Evolutionary conservation across 352 stramenopile genomes (phyloP).

Genomic region (Pythium apleroticum): DNA sequence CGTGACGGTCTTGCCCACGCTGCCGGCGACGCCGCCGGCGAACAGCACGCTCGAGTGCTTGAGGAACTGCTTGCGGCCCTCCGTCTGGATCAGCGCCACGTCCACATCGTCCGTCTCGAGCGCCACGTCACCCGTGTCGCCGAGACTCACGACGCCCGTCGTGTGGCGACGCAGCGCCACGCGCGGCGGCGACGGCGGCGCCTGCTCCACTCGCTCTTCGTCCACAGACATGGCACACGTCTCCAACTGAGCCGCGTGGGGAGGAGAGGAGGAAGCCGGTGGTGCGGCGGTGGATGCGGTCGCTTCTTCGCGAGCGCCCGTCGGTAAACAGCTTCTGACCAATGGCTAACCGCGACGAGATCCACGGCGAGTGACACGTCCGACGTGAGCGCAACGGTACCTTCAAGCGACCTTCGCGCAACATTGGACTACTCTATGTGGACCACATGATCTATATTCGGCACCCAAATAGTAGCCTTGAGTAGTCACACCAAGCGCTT

Average conservation of each 20-base stretch:
- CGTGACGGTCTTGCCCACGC: constrained; percentile 95
- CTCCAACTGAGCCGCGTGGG: background rate
- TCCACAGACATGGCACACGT: background rate
- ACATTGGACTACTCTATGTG: constrained; percentile 6
- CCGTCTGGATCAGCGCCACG: constrained; percentile 66
- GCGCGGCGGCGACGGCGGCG: constrained; percentile 17
- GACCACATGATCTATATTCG: constrained; percentile 10
- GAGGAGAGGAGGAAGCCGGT: constrained; percentile 1
- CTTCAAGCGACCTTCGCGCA: constrained; percentile 8
- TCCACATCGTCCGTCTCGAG: constrained; percentile 83
- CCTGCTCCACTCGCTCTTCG: constrained; percentile 2
- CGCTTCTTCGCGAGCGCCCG: constrained; percentile 2
- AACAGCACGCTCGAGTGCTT: constrained; percentile 81
- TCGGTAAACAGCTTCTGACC: constrained; percentile 6
- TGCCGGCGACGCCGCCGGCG: constrained; percentile 92
- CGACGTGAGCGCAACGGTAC: background rate
- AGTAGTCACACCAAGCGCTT: background rate
- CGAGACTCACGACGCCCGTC: constrained; percentile 79
- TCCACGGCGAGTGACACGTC: constrained; percentile 12
- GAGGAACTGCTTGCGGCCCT: constrained; percentile 69
- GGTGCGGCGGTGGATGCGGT: background rate
- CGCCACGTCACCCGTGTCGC: constrained; percentile 71
- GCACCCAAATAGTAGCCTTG: background rate
- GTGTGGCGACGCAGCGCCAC: constrained; percentile 73
- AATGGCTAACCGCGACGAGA: constrained; percentile 4